phyloP scores from a whole-genome alignment of 345 rosid species.

The Adansonia digitata region DNA sequence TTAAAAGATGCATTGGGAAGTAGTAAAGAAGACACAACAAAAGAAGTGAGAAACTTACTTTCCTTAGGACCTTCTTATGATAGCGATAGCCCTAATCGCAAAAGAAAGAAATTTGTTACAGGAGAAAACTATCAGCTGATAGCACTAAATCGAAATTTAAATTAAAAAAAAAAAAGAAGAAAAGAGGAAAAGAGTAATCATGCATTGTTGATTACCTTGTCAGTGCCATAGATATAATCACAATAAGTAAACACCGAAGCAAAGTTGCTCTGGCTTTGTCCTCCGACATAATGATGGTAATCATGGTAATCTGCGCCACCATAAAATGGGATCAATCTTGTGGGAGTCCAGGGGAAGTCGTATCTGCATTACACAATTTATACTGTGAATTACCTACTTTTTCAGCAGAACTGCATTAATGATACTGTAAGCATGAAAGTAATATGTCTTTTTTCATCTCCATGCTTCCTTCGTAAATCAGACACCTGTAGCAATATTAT shows the following conservation, averaged over 20 bases:
- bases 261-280: slow-evolving; percentile 96
- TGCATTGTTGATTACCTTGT: slow-evolving; percentile 47
- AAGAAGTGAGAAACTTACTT: slow-evolving; percentile 38
- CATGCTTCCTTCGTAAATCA: background rate
- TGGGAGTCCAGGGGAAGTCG: slow-evolving; percentile 86
- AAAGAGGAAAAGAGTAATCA: background rate
- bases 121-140: slow-evolving; percentile 16
- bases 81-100: slow-evolving; percentile 71
- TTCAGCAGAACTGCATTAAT: background rate
- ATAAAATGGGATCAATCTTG: slow-evolving; percentile 87
- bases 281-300: slow-evolving; percentile 97
- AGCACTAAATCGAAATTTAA: background rate
- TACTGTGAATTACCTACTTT: background rate
- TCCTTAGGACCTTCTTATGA: slow-evolving; percentile 70
- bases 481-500: background rate
- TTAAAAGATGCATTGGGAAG: background rate
- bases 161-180: background rate
- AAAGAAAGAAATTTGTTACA: slow-evolving; percentile 1
- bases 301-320: slow-evolving; percentile 98
- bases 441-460: background rate
- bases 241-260: slow-evolving; percentile 97
- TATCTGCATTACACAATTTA: slow-evolving; percentile 40
- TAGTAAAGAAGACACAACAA: background rate
- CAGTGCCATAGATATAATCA: slow-evolving; percentile 89
- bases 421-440: background rate